phyloP scores from a whole-genome alignment of 1,284 basidiomycete species.

The Cutaneotrichosporon cutaneum region DNA sequence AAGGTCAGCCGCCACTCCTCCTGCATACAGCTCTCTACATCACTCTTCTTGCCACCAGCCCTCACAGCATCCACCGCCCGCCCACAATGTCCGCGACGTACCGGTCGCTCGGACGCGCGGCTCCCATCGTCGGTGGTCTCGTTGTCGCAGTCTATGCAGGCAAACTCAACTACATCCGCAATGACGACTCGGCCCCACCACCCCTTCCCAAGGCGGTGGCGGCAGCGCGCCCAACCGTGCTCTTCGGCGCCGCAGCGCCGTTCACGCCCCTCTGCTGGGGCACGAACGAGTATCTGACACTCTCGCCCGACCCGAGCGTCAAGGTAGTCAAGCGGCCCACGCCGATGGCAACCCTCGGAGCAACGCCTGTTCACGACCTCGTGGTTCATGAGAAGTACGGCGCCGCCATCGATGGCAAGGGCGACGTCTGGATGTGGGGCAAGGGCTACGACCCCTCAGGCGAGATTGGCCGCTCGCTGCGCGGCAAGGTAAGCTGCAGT shows the following conservation, averaged over 20 bases:
- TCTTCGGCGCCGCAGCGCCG: background rate
- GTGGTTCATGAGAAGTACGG: constrained; percentile 71
- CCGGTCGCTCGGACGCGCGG: constrained; percentile 5
- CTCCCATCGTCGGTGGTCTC: constrained; percentile 8
- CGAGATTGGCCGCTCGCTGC: constrained; percentile 57
- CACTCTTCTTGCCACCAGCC: background rate
- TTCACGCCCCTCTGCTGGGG: constrained; percentile 48
- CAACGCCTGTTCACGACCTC: constrained; percentile 69
- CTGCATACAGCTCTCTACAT: background rate
- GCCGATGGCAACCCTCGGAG: constrained; percentile 38
- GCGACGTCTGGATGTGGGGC: constrained; percentile 89
- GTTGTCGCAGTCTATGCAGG: constrained; percentile 7
- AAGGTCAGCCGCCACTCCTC: too few species aligned
- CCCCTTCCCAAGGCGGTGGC: constrained; percentile 5
- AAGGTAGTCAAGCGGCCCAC: constrained; percentile 37
- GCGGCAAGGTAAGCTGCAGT: constrained; percentile 64
- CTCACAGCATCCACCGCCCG: background rate
- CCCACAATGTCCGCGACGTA: constrained; percentile 6
- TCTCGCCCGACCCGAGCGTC: constrained; percentile 33
- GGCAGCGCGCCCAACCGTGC: background rate
- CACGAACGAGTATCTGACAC: constrained; percentile 38
- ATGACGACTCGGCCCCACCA: constrained; percentile 16
- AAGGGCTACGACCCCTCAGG: constrained; percentile 56
- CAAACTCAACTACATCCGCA: constrained; percentile 10
- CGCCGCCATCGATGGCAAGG: constrained; percentile 78